These are phyloP conservation scores for Capsicum baccatum DNA, from an alignment of 257 asterid genomes.

Conservation along the genomic window DNA sequence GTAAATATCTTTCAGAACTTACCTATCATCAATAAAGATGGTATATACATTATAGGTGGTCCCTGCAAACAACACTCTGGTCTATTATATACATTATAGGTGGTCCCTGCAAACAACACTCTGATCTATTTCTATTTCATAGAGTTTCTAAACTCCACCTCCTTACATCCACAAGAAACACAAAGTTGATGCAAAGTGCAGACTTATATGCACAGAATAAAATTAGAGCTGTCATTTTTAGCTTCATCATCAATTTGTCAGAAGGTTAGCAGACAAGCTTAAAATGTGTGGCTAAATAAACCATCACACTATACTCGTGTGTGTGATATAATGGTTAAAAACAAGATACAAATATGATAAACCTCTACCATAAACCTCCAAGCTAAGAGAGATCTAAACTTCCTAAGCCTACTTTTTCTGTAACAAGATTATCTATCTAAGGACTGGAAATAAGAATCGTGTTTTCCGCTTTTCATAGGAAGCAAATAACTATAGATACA, in stretches of 20 bases:
- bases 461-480: background rate
- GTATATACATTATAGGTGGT: background rate
- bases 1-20: background rate
- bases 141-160: no score
- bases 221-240: background rate
- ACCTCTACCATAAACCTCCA: background rate
- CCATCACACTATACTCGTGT: background rate
- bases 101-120: background rate
- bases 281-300: background rate
- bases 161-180: no score
- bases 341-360: background rate
- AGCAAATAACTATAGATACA: background rate
- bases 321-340: background rate
- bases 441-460: background rate
- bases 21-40: background rate
- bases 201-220: no score
- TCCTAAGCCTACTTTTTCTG: background rate
- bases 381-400: background rate
- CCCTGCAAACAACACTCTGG: background rate
- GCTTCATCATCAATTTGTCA: background rate
- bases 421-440: background rate
- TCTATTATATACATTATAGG: background rate
- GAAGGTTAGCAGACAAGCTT: background rate
- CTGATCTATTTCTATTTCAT: background rate
- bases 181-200: no score